These are phyloP conservation scores for Tolypocladium paradoxum DNA, from an alignment of 2,329 filamentous ascomycete species.

Conservation along the genomic window DNA sequence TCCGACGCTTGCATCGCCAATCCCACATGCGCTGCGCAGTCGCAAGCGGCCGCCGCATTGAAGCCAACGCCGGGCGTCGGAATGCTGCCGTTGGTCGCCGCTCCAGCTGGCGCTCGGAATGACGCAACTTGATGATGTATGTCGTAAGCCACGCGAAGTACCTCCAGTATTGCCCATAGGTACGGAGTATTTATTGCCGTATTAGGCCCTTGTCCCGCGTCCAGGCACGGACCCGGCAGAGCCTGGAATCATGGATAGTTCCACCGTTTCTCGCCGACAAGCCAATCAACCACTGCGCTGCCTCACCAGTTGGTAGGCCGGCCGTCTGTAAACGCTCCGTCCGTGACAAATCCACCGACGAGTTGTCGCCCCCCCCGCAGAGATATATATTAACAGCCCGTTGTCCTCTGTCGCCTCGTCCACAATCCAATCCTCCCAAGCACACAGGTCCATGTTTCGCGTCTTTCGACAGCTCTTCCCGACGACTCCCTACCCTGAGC, in stretches of 20 bases:
- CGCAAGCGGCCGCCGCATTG: too few relatives aligned
- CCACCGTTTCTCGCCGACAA: not conserved
- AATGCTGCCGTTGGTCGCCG: too few relatives aligned
- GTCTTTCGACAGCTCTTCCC: slow-evolving; percentile 65
- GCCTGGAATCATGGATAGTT: not conserved
- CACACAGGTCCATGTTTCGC: slow-evolving; percentile 35
- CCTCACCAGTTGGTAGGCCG: too few relatives aligned
- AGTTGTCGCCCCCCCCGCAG: not conserved
- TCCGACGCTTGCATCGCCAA: too few relatives aligned
- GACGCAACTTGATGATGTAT: not conserved
- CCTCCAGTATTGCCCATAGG: too few relatives aligned
- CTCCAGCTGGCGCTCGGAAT: too few relatives aligned
- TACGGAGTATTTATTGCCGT: too few relatives aligned
- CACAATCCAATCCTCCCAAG: slow-evolving; percentile 1
- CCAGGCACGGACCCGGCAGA: not conserved
- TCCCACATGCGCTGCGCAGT: too few relatives aligned
- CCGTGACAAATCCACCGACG: not conserved
- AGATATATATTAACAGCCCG: not conserved
- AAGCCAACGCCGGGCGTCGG: too few relatives aligned
- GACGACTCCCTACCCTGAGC: slow-evolving; percentile 33
- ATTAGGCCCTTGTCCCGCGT: not conserved
- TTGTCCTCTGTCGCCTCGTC: too few relatives aligned
- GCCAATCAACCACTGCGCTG: not conserved
- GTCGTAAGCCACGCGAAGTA: not conserved
- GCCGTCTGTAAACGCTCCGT: too few relatives aligned